Conservation (phyloP, 2,329 filamentous ascomycete species). For the Alternaria atra region DNA sequence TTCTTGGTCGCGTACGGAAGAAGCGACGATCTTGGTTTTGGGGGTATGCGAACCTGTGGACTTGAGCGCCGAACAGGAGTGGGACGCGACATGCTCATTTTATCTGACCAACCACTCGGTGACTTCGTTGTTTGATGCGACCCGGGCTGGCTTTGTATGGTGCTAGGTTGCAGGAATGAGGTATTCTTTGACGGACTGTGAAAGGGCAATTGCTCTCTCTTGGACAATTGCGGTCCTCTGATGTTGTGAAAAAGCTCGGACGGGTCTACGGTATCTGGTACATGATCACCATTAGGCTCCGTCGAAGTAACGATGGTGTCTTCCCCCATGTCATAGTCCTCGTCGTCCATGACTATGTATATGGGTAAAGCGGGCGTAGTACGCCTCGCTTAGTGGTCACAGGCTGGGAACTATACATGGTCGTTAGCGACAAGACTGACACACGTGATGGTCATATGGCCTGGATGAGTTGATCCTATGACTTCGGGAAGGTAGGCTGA, state of each 20-base stretch:
- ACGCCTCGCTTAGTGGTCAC: conserved; percentile 27
- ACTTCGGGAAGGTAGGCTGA: not conserved
- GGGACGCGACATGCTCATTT: conserved; percentile 32
- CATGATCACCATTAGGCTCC: conserved; percentile 43
- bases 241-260: conserved; percentile 36
- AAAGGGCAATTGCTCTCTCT: conserved; percentile 40
- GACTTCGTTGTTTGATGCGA: conserved; percentile 17
- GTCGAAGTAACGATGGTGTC: conserved; percentile 42
- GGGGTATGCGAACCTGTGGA: conserved; percentile 42
- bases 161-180: conserved; percentile 14
- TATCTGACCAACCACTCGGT: conserved; percentile 29
- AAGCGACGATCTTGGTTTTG: conserved; percentile 46
- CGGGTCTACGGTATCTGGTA: conserved; percentile 39
- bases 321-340: conserved; percentile 43
- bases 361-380: conserved; percentile 21
- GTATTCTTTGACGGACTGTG: conserved; percentile 30
- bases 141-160: conserved; percentile 13
- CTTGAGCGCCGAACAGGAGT: conserved; percentile 25
- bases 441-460: not conserved
- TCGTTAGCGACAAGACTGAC: conserved; percentile 2
- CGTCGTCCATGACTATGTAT: conserved; percentile 36
- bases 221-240: conserved; percentile 23
- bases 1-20: conserved; percentile 44
- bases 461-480: not conserved
- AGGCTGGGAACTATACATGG: conserved; percentile 20